Evolutionary conservation across 2,329 filamentous ascomycete genomes (phyloP).

Genomic region (Didymella segeticola): DNA sequence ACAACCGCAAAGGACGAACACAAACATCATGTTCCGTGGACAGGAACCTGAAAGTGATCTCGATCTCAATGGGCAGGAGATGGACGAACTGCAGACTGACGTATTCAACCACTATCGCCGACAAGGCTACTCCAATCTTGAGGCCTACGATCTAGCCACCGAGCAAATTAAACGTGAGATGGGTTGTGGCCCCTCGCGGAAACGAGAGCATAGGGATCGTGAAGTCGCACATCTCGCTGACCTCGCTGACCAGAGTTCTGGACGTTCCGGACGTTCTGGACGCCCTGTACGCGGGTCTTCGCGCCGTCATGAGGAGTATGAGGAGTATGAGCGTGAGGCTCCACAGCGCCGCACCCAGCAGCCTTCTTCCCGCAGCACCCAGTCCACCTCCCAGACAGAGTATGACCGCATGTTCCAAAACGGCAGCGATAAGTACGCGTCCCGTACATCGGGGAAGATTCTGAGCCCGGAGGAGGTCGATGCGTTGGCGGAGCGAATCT

Average conservation of each 20-base stretch:
- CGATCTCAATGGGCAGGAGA: neutral
- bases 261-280: neutral
- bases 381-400: neutral
- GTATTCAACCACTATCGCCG: neutral
- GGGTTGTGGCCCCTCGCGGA: neutral
- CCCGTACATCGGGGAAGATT: neutral
- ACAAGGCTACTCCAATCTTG: neutral
- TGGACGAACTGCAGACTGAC: neutral
- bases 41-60: neutral
- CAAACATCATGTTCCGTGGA: neutral
- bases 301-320: neutral
- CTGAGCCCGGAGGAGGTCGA: neutral
- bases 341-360: neutral
- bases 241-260: neutral
- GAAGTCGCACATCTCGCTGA: neutral
- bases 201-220: neutral
- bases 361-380: neutral
- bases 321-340: too few species aligned
- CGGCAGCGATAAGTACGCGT: neutral
- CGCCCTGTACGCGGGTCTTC: neutral
- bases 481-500: neutral
- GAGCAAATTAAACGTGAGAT: neutral
- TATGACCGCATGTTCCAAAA: constrained; percentile 3
- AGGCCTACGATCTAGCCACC: neutral
- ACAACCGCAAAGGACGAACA: neutral